Conservation (phyloP, 2,329 filamentous ascomycete genomes). For the Fusarium sp. region DNA sequence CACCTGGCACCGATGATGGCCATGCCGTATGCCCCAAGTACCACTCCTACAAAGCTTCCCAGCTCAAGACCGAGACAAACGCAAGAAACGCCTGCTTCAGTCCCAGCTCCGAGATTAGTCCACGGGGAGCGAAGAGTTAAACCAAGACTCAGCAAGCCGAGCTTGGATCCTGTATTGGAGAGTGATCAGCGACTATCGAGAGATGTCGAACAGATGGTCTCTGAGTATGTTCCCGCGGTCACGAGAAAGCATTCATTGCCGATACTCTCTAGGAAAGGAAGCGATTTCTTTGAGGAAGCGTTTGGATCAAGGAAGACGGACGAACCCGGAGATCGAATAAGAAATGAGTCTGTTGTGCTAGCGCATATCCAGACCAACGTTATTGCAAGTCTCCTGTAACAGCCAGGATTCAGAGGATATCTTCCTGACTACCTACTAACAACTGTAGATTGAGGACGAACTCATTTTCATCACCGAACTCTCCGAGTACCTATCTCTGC, state of each 20-base stretch:
- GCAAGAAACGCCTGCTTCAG: conserved; percentile 4
- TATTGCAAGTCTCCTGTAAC: conserved; percentile 41
- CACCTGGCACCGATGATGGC: conserved; percentile 34
- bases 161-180: conserved; percentile 51
- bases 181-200: conserved; percentile 40
- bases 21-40: conserved; percentile 16
- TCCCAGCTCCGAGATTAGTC: conserved; percentile 13
- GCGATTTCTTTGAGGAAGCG: conserved; percentile 60
- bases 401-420: not conserved
- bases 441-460: conserved; percentile 76
- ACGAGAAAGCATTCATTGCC: conserved; percentile 40
- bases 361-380: conserved; percentile 60
- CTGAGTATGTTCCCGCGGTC: conserved; percentile 29
- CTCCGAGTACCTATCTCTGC: conserved; percentile 77
- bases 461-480: conserved; percentile 80
- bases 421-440: conserved; percentile 12
- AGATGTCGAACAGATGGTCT: conserved; percentile 29
- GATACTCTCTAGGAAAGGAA: conserved; percentile 39
- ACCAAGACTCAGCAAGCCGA: conserved; percentile 36
- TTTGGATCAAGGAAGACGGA: conserved; percentile 51
- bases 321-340: conserved; percentile 60
- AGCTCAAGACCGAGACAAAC: conserved; percentile 20
- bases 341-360: conserved; percentile 69
- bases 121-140: conserved; percentile 39
- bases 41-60: not conserved